Evolutionary conservation across 805 yeast genomes (phyloP), one percentile per base, ranked within the genome.

Genomic region (Cyberlindnera mississippiensis): DNA sequence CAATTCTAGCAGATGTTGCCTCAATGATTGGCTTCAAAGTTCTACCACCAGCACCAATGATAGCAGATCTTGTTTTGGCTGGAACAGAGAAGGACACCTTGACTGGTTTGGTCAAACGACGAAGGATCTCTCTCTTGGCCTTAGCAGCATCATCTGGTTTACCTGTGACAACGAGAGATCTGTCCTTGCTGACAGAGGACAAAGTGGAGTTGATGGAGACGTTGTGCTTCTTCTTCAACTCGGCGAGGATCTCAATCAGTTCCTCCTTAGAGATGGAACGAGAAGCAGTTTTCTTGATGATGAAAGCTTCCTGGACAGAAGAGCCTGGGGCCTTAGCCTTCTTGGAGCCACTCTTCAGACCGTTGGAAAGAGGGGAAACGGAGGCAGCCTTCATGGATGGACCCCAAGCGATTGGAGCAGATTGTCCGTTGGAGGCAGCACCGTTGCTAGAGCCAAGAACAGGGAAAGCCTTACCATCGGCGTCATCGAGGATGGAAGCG

Each of bases 21-120:
- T 75, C 83, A 37, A 85, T 72, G 50, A 90, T 85, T 44, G 93
- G 90, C 61, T 80, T 85, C 64, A 90, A 76, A 46, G 73, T 82
- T 53, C 73, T 76, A 60, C 98, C 98, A 60, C 82, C 85, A 33
- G 90, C 74, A 45, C 98, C 98, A 64, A 90, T 90, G 44, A 90
- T 77, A 37, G 77, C 75, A 7, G 95, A 75, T 63, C 93, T 77
- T 44, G 86, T 73, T 51, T 76, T 77, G 12, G 90, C 76, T 26
- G 98, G 97, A 40, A 90, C 76, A 24, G 72, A 60, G 58, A 90
- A 76, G 24, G 69, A 64, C 36, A 77, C 65, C 6, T 66, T 67
- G 42, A 83, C 77, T 41, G 95, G 95, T 61, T 81, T 83, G 29
- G 95, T 82, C 59, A 91, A 72, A 52, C 78, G 82, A 57, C 79